Evolutionary conservation across 2,329 filamentous ascomycete genomes (phyloP), one percentile per base, ranked within the genome.

Genomic region (Beauveria sp.): DNA sequence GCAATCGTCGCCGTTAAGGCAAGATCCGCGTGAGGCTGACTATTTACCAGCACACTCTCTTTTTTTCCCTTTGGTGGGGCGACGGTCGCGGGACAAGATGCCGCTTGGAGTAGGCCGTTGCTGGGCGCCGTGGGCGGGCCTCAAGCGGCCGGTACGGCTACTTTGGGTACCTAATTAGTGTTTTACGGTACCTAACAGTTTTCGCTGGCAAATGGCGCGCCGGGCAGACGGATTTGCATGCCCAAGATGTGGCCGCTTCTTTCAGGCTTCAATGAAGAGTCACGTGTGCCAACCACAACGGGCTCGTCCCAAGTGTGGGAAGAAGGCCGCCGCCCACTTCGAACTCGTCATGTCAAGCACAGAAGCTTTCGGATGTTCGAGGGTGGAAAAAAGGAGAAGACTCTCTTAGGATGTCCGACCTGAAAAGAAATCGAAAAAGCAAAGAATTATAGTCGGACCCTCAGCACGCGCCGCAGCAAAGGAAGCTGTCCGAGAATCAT

Each of bases 31-130:
- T 59, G 34, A 59, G 56, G 46, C 56, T 50, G 56, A 24, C 46
- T 16, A 26, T 24, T 16, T 20, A 16, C 14, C 31, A 28, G 20
- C 42, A 42, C 28, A 40, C 50, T 20, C 20, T 49, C 43, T 22
- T 56, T 55, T 58, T 58, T 50, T 42, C 18, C 31, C 31, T 24
- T 16, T 50, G 45, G 55, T 58, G 55, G 55, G 55, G 45, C 55
- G 31, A 42, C 22, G 46, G 34, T 9, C 14, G 31, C 22, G 31
- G 28, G 43, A 58, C 34, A 20, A 24, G 22, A 46, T 20, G 22
- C 38, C 34, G 51, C 38, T 42, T 24, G 52, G 26, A 55, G 22
- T 26, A 28, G 9, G 26, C 22, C 20, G 12, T 48, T 34, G 8
- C 18, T 46, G 6, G 52, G 10, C n/a, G 38, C 20, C 8, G 20